Percentiles rank a stretch among this genome's conserved stretches.
Conservation (phyloP, 2,329 filamentous ascomycete genomes). For the Ploettnerulaceae sp. region DNA sequence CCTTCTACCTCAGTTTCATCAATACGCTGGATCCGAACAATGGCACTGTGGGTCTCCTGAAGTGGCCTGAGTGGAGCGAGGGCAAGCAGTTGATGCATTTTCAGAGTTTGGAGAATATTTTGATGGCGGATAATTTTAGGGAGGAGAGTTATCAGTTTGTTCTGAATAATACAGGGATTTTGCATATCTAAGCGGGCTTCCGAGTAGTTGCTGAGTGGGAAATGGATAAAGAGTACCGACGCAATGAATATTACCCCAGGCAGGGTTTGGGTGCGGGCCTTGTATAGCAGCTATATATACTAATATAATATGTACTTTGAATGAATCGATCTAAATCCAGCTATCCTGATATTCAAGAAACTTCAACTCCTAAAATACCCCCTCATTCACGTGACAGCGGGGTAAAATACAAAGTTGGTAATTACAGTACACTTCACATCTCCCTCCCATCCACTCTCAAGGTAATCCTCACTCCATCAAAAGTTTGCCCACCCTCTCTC, state of each 20-base stretch:
- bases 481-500: no score
- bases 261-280: no score
- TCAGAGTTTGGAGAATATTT: conserved; percentile 34
- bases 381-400: no score
- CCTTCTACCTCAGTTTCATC: conserved; percentile 70
- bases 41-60: conserved; percentile 32
- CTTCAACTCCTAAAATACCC: no score
- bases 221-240: background rate
- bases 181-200: conserved; percentile 19
- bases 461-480: no score
- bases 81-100: conserved; percentile 48
- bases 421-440: no score
- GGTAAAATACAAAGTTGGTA: no score
- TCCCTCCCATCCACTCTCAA: background rate
- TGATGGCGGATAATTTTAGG: conserved; percentile 47
- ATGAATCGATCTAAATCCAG: no score
- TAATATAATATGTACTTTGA: no score
- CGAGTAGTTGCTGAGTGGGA: background rate
- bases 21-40: conserved; percentile 66
- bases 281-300: no score
- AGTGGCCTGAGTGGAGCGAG: conserved; percentile 51
- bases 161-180: conserved; percentile 23
- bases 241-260: no score
- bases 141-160: conserved; percentile 41
- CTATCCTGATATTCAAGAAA: no score